Evolutionary conservation across 371 early-diverging fungal genomes (phyloP), one percentile per base, ranked within the genome.

Genomic region (Mortierella sp.): DNA sequence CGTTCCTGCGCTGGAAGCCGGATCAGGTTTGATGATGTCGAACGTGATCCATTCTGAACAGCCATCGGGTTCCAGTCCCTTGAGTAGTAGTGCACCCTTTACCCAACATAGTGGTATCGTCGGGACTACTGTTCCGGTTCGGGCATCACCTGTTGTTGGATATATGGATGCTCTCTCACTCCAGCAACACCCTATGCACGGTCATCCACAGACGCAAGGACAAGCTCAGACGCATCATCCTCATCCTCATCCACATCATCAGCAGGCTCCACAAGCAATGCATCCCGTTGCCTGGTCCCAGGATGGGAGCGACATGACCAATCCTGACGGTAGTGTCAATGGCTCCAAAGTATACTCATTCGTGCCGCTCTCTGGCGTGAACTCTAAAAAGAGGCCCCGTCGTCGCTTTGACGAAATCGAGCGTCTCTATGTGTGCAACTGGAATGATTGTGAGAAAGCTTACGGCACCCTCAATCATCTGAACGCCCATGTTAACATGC

Each of bases 391-490:
- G 56, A 79, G 92, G n/a, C 89, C 87, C 14, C 81, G 92, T 56
- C 81, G 92, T 37, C 81, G 87, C 50, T 89, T 85, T 49, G 87
- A 90, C 50, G 92, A 91, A 72, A 88, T 91, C 34, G 89, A 91
- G 53, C 85, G 92, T 26, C 78, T 89, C 14, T 91, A 89, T 59
- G 83, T 82, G 50, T 91, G 92, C 71, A 87, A 83, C 63, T 87
- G 76, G 64, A 83, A 79, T 1, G 86, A 84, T 19, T 91, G 92
- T 61, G 78, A 81, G 23, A 91, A 91, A 63, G 78, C 86, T 9
- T 91, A 91, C 60, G 92, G 92, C 47, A 91, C 92, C 1, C 72
- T 91, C 24, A 91, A 91, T 60, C 89, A 91, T 76, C 78, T 91
- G 9, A 91, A 91, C 66, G 87, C 89, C 23, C 92, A 91, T 56